Evolutionary conservation across 257 asterid species (phyloP), one percentile per base, ranked within the genome.

Genomic region (Lycium ferocissimum): DNA sequence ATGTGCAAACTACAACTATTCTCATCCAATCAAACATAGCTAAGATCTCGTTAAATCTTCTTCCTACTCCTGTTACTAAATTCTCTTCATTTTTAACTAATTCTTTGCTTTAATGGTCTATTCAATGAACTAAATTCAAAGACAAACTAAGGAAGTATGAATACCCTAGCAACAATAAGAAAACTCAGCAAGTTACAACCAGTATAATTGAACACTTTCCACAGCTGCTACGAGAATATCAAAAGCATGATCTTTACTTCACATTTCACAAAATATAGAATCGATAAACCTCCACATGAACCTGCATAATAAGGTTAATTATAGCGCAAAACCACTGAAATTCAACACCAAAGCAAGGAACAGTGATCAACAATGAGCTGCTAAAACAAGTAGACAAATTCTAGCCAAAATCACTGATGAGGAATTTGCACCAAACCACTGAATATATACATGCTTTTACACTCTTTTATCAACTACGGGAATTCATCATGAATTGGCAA

Each of bases 371-470:
- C 49, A 69, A 40, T 40, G 8, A n/a, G 56, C 53, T 18, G 14
- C 56, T 17, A 13, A 22, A 22, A 12, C 10, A 63, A 26, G 40
- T 26, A 26, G 72, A 72, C n/a, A 72, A 5, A 4, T 45, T 72
- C 80, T 10, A 71, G 79, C 53, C 79, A 6, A 71, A 43, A 43
- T 43, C 18, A 18, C 3, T 0, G 9, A 71, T n/a, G 7, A 73
- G 59, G 1, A 66, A 13, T 66, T 66, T 35, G 75, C 75, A 66
- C 75, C 75, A 66, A 66, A 66, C 5, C 75, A 66, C 49, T 66
- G 75, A 66, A 6, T 66, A 6, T 13, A 66, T 38, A 66, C 17
- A 66, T 66, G 73, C 8, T 66, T 62, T 6, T 33, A 66, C 40
- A 35, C 1, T 1, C 20, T 66, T 66, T 66, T 12, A 66, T 66